phyloP scores from a whole-genome alignment of 257 asterid genomes.

The Nicotiana sylvestris region DNA sequence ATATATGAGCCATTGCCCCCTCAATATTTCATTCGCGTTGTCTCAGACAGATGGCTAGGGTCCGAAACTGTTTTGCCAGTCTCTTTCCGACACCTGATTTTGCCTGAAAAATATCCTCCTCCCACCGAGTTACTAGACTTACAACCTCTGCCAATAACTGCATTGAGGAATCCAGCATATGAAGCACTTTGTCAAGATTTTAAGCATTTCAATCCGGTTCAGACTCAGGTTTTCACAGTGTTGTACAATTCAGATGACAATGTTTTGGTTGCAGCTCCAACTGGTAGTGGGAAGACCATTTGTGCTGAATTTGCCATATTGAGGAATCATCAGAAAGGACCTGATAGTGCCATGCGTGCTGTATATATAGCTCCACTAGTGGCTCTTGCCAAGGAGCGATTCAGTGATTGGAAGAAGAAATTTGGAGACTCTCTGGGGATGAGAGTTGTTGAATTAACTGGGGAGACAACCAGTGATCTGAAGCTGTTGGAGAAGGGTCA shows the following conservation, averaged over 20 bases:
- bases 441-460: slow-evolving; percentile 41
- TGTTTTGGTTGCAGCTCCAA: slow-evolving; percentile 44
- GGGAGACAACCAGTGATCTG: slow-evolving; percentile 35
- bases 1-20: slow-evolving; percentile 42
- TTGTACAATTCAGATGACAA: slow-evolving; percentile 42
- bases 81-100: slow-evolving; percentile 36
- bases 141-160: slow-evolving; percentile 44
- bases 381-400: neutral
- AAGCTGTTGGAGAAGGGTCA: slow-evolving; percentile 37
- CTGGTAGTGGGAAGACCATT: slow-evolving; percentile 46
- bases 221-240: slow-evolving; percentile 41
- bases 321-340: too few relatives aligned
- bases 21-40: slow-evolving; percentile 34
- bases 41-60: slow-evolving; percentile 40
- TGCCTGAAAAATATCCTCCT: slow-evolving; percentile 43
- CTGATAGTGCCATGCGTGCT: too few relatives aligned
- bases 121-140: slow-evolving; percentile 40
- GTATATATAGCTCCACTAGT: too few relatives aligned
- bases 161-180: slow-evolving; percentile 31
- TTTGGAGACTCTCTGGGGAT: slow-evolving; percentile 35
- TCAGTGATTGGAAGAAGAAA: slow-evolving; percentile 34
- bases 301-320: neutral
- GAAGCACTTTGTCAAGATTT: slow-evolving; percentile 34
- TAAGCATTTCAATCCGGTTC: slow-evolving; percentile 45
- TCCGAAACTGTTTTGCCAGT: slow-evolving; percentile 37